phyloP scores from a whole-genome alignment of 202 grass and related monocot species.

The Brachypodium distachyon region DNA sequence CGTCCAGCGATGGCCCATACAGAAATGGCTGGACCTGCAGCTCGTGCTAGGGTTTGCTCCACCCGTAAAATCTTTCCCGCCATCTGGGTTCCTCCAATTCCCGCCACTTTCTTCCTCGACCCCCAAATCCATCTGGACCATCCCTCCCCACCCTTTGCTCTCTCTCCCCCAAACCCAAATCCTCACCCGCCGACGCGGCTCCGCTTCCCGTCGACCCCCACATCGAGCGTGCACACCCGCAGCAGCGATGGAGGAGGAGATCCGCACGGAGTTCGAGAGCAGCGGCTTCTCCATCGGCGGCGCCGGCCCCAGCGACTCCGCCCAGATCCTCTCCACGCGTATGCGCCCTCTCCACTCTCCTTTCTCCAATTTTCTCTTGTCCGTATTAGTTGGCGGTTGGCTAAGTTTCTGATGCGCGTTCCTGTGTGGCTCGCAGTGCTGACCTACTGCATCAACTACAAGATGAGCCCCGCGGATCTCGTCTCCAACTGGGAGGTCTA shows the following conservation, averaged over 20 bases:
- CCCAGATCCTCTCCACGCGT: slow-evolving; percentile 72
- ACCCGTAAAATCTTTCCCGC: slow-evolving; percentile 27
- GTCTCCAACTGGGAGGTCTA: slow-evolving; percentile 90
- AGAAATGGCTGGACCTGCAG: neutral
- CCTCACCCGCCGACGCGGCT: neutral
- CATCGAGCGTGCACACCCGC: neutral
- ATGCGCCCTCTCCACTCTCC: neutral
- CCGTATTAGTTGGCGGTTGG: neutral
- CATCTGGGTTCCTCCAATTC: neutral
- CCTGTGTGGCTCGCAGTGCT: slow-evolving; percentile 44
- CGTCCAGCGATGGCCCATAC: neutral
- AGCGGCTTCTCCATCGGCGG: slow-evolving; percentile 72
- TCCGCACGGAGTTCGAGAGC: slow-evolving; percentile 65
- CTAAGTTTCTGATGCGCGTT: neutral
- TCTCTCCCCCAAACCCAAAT: neutral
- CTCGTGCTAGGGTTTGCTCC: neutral
- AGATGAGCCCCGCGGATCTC: slow-evolving; percentile 68
- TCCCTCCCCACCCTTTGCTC: neutral
- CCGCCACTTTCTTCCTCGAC: neutral
- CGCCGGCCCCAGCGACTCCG: slow-evolving; percentile 22
- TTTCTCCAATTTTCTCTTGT: neutral
- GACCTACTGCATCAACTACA: slow-evolving; percentile 94
- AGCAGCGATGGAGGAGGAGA: slow-evolving; percentile 68
- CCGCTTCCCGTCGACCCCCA: neutral
- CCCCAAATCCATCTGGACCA: neutral